Conservation (phyloP, 805 yeast species). For the Sugiyamaella mastotermitis region DNA sequence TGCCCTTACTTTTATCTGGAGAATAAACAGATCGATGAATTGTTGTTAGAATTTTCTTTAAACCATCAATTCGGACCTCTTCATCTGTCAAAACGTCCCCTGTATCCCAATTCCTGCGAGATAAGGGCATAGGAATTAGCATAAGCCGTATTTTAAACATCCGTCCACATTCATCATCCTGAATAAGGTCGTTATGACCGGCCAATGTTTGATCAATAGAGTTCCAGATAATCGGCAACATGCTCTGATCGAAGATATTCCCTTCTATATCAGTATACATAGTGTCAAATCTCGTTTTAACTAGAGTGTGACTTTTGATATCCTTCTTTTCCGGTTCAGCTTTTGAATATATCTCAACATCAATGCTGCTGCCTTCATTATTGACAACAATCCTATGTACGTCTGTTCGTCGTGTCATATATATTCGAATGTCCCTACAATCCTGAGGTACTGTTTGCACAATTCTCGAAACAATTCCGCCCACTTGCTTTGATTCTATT, state of each 20-base stretch:
- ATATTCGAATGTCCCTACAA: slow-evolving; percentile 57
- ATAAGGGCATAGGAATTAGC: slow-evolving; percentile 65
- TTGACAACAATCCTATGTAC: slow-evolving; percentile 80
- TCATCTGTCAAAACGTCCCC: slow-evolving; percentile 68
- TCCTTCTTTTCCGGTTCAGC: slow-evolving; percentile 13
- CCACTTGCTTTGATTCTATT: slow-evolving; percentile 56
- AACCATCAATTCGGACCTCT: slow-evolving; percentile 89
- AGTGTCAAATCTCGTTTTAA: slow-evolving; percentile 75
- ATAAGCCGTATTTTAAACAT: slow-evolving; percentile 76
- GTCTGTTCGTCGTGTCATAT: slow-evolving; percentile 72
- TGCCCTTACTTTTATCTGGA: slow-evolving; percentile 36
- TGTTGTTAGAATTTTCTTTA: slow-evolving; percentile 54
- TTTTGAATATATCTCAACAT: slow-evolving; percentile 64
- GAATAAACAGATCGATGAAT: slow-evolving; percentile 54
- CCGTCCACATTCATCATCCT: slow-evolving; percentile 8
- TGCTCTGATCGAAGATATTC: slow-evolving; percentile 43
- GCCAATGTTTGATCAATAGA: slow-evolving; percentile 86
- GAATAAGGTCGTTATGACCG: slow-evolving; percentile 68
- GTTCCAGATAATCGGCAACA: slow-evolving; percentile 71
- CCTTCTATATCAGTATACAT: slow-evolving; percentile 53
- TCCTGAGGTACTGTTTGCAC: slow-evolving; percentile 45
- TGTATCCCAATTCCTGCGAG: slow-evolving; percentile 15
- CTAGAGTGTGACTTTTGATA: slow-evolving; percentile 41
- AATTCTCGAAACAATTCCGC: slow-evolving; percentile 49
- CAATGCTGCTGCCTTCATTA: slow-evolving; percentile 60